Base-by-base conservation (phyloP, 805 yeast species). In the Schwanniomyces vanrijiae region DNA sequence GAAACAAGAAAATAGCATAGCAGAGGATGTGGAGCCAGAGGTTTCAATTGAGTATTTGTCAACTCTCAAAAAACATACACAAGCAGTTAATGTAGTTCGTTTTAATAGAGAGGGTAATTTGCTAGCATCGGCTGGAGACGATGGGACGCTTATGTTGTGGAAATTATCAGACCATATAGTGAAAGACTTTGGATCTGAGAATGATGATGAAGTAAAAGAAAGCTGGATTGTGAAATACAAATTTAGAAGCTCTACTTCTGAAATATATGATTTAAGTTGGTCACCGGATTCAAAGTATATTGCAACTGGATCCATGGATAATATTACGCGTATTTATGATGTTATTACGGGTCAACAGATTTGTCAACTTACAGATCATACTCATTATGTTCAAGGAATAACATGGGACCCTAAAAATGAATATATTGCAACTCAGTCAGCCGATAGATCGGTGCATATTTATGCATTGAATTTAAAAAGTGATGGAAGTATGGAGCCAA, bases 81-180 rank as follows among this genome's bases (percentile, higher is more conserved):
- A 90, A 62, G 97, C 98, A 0, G 97, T 94, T 18, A 94, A 94
- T 60, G 91, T 83, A 28, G 96, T 89, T 4, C 70, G 96, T 43
- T 94, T 91, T 61, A 84, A 81, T 58, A 83, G 85, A 2, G 66
- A 64, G 2, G 97, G 97, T 1, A 75, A 78, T 42, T 53, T 77
- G 5, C 69, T 94, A 19, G 98, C 98, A 0, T 79, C 92, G 0
- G 97, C 96, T 0, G 96, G 97, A 3, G 99, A 94, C 61, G 99
- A 94, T 64, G 98, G 99, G 1, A 82, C 86, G 5, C 78, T 94
- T 21, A 73, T 91, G 52, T 66, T 94, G 29, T 94, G 99, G 99
- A 75, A 71, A 35, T 70, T 77, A 18, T 71, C 82, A 19, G 83
- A 81, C 40, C 69, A 70, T 3, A 69, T 82, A 14, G 73, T 79